Base-by-base conservation (phyloP, 306 rosid species). In the Medicago ruthenica region DNA sequence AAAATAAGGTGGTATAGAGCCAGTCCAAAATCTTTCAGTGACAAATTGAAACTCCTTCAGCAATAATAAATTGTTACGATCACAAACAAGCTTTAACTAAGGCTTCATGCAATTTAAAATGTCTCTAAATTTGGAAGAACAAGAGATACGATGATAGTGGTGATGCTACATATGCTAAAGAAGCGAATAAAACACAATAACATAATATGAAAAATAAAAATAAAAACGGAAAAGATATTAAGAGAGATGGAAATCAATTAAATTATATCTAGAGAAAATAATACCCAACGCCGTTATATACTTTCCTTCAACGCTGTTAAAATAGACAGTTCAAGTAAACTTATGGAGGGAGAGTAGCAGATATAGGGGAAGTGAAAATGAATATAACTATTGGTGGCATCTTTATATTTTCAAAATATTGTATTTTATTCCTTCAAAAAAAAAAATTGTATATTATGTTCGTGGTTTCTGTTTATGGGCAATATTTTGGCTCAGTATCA, bases 301-400 rank as follows among this genome's bases (percentile, higher is more conserved):
- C 18, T 20, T 76, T 12, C 60, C 60, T 42, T 22, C 59, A 76
- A 67, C 45, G n/a, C 16, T 67, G 67, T n/a, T 18, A 76, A 67
- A 76, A 67, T 10, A 53, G 31, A 63, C 62, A 66, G 44, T 66
- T 53, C 21, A 54, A 40, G 13, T 14, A 55, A 67, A 42, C 59
- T 67, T 27, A 11, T 12, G 37, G 37, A 34, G 37, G 18, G 16
- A 66, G 55, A 41, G 36, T 53, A 64, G 64, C 54, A 36, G 14
- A 55, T 42, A 51, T 18, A 47, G 58, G 39, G 39, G 18, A 58
- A 11, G 21, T 24, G 24, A 59, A 67, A 54, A 53, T 3, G 15
- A 44, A 54, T 40, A 37, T 36, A 27, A 27, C 4, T 3, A 27
- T 27, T 27, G 3, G 31, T 27, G 31, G 31, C 3, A 27, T 27